Evolutionary conservation across 768 basidiomycete genomes (phyloP).

Genomic region (Auricularia sp.): DNA sequence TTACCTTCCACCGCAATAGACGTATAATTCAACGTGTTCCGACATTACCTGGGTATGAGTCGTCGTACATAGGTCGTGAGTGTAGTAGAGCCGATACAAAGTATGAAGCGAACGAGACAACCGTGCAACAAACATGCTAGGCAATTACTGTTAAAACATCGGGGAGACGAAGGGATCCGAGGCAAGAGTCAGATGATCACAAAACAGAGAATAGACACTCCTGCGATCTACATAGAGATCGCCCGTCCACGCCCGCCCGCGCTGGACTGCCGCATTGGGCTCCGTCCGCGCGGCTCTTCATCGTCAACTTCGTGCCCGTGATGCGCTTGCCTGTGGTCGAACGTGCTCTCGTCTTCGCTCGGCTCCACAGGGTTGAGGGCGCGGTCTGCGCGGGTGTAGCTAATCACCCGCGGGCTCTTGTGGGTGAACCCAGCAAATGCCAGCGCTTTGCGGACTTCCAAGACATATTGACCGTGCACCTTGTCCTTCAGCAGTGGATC

Average conservation of each 20-base stretch:
- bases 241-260: conserved; percentile 66
- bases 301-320: conserved; percentile 25
- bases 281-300: conserved; percentile 50
- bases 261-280: conserved; percentile 49
- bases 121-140: background rate
- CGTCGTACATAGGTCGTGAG: background rate
- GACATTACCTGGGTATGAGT: background rate
- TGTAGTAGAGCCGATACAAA: background rate
- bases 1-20: background rate
- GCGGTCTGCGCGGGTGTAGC: conserved; percentile 64
- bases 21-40: background rate
- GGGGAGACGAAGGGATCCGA: background rate
- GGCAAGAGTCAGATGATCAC: too few species aligned
- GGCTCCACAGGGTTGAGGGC: conserved; percentile 43
- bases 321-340: background rate
- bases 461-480: conserved; percentile 74
- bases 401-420: conserved; percentile 74
- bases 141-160: background rate
- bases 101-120: background rate
- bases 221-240: conserved; percentile 60
- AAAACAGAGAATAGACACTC: too few species aligned
- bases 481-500: conserved; percentile 85
- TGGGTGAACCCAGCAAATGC: conserved; percentile 90
- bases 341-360: background rate
- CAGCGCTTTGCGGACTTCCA: conserved; percentile 83